Evolutionary conservation across 2,329 filamentous ascomycete genomes (phyloP), one percentile per base, ranked within the genome.

Genomic region (Calonectria pteridis): DNA sequence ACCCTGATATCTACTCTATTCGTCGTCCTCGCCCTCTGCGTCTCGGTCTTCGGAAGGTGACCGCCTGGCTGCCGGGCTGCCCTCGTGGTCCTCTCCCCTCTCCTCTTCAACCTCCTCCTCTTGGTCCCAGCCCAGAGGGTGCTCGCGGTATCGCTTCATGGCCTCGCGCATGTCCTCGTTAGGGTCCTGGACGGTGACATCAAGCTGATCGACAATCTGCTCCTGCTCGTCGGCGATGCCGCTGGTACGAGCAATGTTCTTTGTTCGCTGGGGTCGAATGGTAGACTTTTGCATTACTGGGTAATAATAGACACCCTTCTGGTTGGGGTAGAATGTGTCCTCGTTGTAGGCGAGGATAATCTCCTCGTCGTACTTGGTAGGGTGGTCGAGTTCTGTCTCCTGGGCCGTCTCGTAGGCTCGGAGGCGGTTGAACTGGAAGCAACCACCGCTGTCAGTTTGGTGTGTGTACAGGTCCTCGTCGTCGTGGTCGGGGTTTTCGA

Each of bases 251-350:
- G 90, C 88, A 76, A 93, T 92, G 80, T 91, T 91, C 86, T 91
- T 92, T 74, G 88, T 89, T 72, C 92, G 88, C 83, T 92, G 91
- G 35, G 91, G 91, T 55, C 91, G 87, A 78, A 94, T 90, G 28
- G 88, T 87, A 59, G 88, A 90, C 68, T 91, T 89, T 82, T 93
- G 91, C 84, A 93, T 90, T 75, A 94, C 88, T 5, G 92, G 92
- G 78, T 93, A 94, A 83, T 93, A 94, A 82, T 92, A 93, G 16
- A 89, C 90, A 9, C 88, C 92, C 81, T 90, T 91, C 76, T 90
- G 87, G 70, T 85, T 83, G 65, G 87, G 87, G 75, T 88, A 86
- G 63, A 84, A 79, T 29, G 83, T 88, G 75, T 89, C 89, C 75
- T 91, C 88, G 77, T 91, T 88, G 79, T 89, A 88, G 3, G 90